Conservation (phyloP, 108 stramenopile species). For the Aurantiochytrium sp. region DNA sequence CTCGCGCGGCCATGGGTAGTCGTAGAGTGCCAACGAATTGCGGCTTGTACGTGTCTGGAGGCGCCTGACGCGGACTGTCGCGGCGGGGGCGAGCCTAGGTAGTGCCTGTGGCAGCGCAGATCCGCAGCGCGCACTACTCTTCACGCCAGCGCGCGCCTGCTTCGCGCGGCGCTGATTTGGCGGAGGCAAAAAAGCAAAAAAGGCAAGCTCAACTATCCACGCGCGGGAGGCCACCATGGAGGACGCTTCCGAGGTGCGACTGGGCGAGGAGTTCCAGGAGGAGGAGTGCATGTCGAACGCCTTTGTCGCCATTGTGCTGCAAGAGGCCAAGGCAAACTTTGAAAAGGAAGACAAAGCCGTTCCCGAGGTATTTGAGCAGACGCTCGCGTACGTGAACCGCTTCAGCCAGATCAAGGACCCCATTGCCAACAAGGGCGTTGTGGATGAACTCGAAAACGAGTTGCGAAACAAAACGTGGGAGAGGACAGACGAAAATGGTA, state of each 20-base stretch:
- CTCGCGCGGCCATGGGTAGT: no score
- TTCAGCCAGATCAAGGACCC: constrained; percentile 18
- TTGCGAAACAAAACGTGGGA: not conserved
- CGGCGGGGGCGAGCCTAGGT: no score
- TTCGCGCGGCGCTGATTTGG: no score
- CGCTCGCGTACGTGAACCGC: not conserved
- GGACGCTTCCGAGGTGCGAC: not conserved
- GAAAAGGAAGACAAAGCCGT: not conserved
- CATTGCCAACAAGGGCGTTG: not conserved
- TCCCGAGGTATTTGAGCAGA: constrained; percentile 12
- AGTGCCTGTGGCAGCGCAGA: no score
- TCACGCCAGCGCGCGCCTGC: no score
- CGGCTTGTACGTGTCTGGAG: no score
- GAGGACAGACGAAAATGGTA: not conserved
- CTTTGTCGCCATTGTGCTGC: not conserved
- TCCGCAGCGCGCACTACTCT: no score
- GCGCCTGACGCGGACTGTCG: no score
- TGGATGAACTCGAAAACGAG: not conserved
- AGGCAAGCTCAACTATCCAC: no score
- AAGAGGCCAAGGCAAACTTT: not conserved
- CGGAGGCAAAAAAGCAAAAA: no score
- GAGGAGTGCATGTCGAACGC: not conserved
- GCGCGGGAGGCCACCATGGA: not conserved
- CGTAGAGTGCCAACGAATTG: no score
- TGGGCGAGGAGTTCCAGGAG: not conserved